Evolutionary conservation across 2,329 filamentous ascomycete genomes (phyloP).

Genomic region (Hypoxylon sp.): DNA sequence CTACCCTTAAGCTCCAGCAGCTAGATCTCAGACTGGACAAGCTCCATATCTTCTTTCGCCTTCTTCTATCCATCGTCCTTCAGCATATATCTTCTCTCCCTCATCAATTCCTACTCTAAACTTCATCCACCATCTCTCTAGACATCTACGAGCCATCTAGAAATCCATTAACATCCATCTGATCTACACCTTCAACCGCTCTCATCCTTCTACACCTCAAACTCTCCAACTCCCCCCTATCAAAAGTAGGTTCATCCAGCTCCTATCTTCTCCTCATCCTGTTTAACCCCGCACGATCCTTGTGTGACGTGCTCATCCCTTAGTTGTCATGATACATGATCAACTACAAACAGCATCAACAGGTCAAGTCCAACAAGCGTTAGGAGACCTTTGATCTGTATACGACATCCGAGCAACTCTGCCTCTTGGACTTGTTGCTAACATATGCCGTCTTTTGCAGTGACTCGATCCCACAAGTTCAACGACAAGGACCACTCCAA

Average conservation of each 20-base stretch:
- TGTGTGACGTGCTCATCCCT: constrained; percentile 33
- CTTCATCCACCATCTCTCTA: constrained; percentile 3
- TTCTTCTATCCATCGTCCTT: constrained; percentile 16
- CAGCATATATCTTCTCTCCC: constrained; percentile 16
- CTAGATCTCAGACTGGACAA: constrained; percentile 34
- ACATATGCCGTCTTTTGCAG: constrained; percentile 60
- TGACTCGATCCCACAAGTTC: constrained; percentile 98
- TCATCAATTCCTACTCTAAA: constrained; percentile 13
- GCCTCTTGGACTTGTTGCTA: constrained; percentile 24
- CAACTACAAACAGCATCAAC: constrained; percentile 29
- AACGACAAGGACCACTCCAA: constrained; percentile 92
- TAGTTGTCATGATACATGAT: constrained; percentile 17
- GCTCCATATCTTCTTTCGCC: constrained; percentile 35
- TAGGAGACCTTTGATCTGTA: background rate
- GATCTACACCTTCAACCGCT: background rate
- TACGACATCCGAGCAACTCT: no score
- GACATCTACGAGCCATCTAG: constrained; percentile 28
- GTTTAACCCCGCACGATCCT: constrained; percentile 35
- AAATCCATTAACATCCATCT: constrained; percentile 27
- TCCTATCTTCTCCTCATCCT: constrained; percentile 13
- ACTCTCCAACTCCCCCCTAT: constrained; percentile 6
- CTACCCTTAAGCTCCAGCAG: constrained; percentile 21
- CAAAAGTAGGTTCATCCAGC: constrained; percentile 37
- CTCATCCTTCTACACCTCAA: constrained; percentile 6
- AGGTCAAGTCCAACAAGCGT: constrained; percentile 3